Base-by-base conservation (phyloP, 2,329 filamentous ascomycete genomes). In the Colletotrichum abscissum region DNA sequence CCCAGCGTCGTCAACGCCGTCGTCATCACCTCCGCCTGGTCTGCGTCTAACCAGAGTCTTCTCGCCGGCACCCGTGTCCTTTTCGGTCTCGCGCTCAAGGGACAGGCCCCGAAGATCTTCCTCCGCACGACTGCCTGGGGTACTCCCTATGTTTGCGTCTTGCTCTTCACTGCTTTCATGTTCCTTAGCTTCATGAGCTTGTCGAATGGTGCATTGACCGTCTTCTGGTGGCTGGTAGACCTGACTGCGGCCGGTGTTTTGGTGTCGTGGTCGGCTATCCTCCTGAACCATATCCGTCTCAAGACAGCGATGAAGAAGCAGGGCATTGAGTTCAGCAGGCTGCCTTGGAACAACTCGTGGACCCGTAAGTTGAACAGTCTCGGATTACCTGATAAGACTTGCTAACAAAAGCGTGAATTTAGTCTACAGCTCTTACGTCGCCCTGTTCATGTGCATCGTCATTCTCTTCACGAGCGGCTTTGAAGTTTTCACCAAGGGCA, bases 401-500 rank as follows among this genome's bases (percentile, higher is more conserved):
- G 35, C 62, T 75, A n/a, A 63, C 57, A 5, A n/a, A 4, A 2
- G 6, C 16, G 16, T 33, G 22, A 35, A 24, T 38, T 11, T 11
- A 91, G 89, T 86, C 14, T 91, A 91, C 75, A 88, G 87, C 14
- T 93, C 93, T 0, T 92, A 87, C 76, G 81, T 84, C 9, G 89
- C 90, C 0, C 84, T 95, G 5, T 78, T 85, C 73, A 89, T 92
- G 84, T 90, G 87, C 78, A 83, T 91, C 33, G 80, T 93, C 54
- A 92, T 94, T 73, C 82, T 95, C 4, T 84, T 95, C 54, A 95
- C 93, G 4, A 92, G 92, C 74, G 92, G 91, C 1, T 93, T 93
- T 77, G 87, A 88, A 52, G 88, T 91, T 4, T 93, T 93, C 78
- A 91, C 90, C 81, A 87, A 89, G 0, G 83, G 84, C 5, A 84